Conservation (phyloP, 352 stramenopile genomes). For the Phytophthora sojae region DNA sequence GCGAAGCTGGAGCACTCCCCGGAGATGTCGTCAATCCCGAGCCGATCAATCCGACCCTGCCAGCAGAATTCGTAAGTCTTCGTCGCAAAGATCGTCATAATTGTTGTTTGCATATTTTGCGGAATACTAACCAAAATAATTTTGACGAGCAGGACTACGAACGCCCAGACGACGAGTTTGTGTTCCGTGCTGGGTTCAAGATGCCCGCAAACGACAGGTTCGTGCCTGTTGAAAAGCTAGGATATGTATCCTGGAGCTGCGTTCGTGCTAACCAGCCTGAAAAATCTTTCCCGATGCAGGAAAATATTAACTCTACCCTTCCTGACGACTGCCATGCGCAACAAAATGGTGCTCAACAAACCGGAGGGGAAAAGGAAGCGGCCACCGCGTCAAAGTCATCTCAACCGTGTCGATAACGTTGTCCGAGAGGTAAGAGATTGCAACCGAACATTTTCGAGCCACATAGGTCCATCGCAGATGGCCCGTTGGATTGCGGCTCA, state of each 20-base stretch:
- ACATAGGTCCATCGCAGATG: slow-evolving; percentile 22
- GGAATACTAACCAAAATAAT: slow-evolving; percentile 10
- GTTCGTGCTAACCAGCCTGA: slow-evolving; percentile 20
- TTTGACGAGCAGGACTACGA: slow-evolving; percentile 59
- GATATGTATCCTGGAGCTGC: not conserved
- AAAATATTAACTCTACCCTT: slow-evolving; percentile 82
- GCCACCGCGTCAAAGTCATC: slow-evolving; percentile 48
- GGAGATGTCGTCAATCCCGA: slow-evolving; percentile 41
- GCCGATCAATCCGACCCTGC: slow-evolving; percentile 29
- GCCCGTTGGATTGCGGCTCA: slow-evolving; percentile 10
- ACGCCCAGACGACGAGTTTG: slow-evolving; percentile 76
- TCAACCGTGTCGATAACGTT: slow-evolving; percentile 68
- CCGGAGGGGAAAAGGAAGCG: slow-evolving; percentile 69
- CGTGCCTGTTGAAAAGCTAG: slow-evolving; percentile 2
- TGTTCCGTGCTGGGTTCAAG: slow-evolving; percentile 84
- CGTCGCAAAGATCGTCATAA: not conserved
- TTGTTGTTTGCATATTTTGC: not conserved
- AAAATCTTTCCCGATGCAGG: slow-evolving; percentile 34
- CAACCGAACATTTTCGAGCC: slow-evolving; percentile 13
- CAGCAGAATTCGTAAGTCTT: slow-evolving; percentile 34
- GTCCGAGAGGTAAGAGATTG: slow-evolving; percentile 62
- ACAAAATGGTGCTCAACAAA: slow-evolving; percentile 76
- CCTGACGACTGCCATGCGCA: slow-evolving; percentile 69
- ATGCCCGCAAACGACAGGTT: slow-evolving; percentile 85
- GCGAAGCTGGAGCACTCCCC: slow-evolving; percentile 58